Base-by-base conservation (phyloP, 495 filamentous ascomycete genomes). In the Annulohypoxylon nitens region DNA sequence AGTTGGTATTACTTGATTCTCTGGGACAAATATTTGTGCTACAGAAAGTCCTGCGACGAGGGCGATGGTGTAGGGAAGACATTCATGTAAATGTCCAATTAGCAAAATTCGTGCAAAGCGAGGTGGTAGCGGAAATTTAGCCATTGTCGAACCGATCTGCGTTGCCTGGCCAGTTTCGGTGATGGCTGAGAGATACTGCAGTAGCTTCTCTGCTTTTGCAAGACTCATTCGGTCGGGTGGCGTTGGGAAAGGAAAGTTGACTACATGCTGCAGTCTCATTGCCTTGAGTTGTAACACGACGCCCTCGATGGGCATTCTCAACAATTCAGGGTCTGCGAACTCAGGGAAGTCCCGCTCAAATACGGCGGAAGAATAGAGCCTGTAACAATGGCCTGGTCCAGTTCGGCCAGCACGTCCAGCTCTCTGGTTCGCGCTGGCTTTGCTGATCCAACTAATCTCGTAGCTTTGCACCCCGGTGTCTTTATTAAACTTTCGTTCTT, bases 171-270 rank as follows among this genome's bases (percentile, higher is more conserved):
- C 93, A 12, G 85, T 84, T 7, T 86, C 76, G 9, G 88, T 87
- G 30, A 93, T 83, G 4, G 91, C 92, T 10, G 89, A 88, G 8
- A 95, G 84, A 75, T 94, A 92, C 45, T 86, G 89, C 8, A 97
- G 83, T 6, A 98, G 86, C 75, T 91, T 95, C 78, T 98, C 96
- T 18, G 97, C 94, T 75, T 92, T 95, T 51, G 88, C 86, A 1
- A 99, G 86, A 69, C 90, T 93, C 67, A 91, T 84, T 12, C 90
- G 90, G 69, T 94, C 92, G 18, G 96, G 97, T 6, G 93, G 90
- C 3, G 97, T 97, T 7, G 97, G 97, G 78, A 98, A 99, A n/a
- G 96, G 97, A 79, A 99, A 99, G 75, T 95, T 97, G 76, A 91
- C 89, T 2, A 98, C 92, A 62, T 94, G 91, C 70, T 95, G 92